Evolutionary conservation across 108 stramenopile species (phyloP), one percentile per base, ranked within the genome.

Genomic region (Cyclotella kingstonii): DNA sequence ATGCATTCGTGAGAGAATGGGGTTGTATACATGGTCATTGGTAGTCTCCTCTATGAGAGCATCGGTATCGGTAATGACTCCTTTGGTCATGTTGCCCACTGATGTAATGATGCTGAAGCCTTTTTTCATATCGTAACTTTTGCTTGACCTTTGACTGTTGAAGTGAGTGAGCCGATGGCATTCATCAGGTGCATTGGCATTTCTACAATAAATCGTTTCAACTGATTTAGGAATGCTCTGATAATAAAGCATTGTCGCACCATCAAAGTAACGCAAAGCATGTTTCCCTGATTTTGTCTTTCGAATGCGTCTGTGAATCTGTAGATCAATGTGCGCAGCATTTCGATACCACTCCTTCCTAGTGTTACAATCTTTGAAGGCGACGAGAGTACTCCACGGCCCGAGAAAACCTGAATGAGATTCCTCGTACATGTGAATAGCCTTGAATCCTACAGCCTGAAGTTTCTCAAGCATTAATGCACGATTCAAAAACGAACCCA

Each of bases 381-480:
- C 81, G n/a, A 79, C 70, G 29, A 79, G 48, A 40, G 39, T 63
- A 21, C 70, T 68, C 88, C 88, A 86, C 8, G 83, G 81, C 41
- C 31, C 36, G 4, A 43, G 17, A 27, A 89, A 85, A n/a, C 68
- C 68, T 15, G 76, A 71, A 31, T 82, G 82, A 31, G 79, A 66
- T 68, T 78, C 79, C 29, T 79, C 76, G 46, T 91, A 91, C 26
- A 77, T 73, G 22, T 82, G 81, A 31, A 87, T 63, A 35, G 68
- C 70, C 50, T 72, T 39, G 58, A 91, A 88, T 23, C 86, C 90
- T 6, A 66, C 41, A 9, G 78, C 55, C 21, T 69, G 55, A 29
- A 88, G 51, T 10, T 50, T 75, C 34, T 82, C 18, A 14, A 85
- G 73, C 40, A 91, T 75, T 26, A 61, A 60, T 18, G 67, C 71